Evolutionary conservation across 371 early-diverging fungal species (phyloP).

Genomic region (Sporodiniella umbellata): DNA sequence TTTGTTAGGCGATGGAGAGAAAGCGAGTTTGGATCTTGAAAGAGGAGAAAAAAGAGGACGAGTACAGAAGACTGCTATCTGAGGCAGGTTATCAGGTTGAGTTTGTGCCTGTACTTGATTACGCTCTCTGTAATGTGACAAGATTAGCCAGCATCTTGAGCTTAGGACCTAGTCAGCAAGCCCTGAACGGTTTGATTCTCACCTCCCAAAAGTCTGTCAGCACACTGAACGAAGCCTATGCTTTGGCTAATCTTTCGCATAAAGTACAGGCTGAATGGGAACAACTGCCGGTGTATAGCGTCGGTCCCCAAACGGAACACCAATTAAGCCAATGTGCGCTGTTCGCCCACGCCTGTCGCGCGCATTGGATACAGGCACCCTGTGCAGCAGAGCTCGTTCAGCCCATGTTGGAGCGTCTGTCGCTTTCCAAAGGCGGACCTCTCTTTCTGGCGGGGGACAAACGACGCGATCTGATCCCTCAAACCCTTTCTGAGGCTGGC

Average conservation of each 20-base stretch:
- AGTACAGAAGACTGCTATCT: constrained; percentile 22
- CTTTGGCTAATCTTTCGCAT: not conserved
- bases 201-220: constrained; percentile 43
- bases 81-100: not conserved
- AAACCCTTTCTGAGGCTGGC: constrained; percentile 17
- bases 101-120: constrained; percentile 42
- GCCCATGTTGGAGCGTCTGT: constrained; percentile 15
- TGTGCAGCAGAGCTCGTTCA: constrained; percentile 39
- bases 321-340: constrained; percentile 20
- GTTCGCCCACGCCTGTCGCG: constrained; percentile 10
- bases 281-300: constrained; percentile 35
- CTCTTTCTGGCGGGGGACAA: constrained; percentile 62
- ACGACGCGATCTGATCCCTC: constrained; percentile 45
- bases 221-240: constrained; percentile 17
- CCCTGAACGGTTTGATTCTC: constrained; percentile 23
- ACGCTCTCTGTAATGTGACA: constrained; percentile 12
- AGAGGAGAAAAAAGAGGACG: constrained; percentile 16
- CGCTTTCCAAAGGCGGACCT: not conserved
- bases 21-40: constrained; percentile 25
- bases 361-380: constrained; percentile 28
- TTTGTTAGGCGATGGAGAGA: not conserved
- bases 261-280: constrained; percentile 3
- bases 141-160: constrained; percentile 12
- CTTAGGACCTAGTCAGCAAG: constrained; percentile 12
- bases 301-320: constrained; percentile 51